A percentile compares a stretch with the other conserved stretches of the same genome.
Conservation (phyloP, 345 rosid genomes). For the Heritiera littoralis region DNA sequence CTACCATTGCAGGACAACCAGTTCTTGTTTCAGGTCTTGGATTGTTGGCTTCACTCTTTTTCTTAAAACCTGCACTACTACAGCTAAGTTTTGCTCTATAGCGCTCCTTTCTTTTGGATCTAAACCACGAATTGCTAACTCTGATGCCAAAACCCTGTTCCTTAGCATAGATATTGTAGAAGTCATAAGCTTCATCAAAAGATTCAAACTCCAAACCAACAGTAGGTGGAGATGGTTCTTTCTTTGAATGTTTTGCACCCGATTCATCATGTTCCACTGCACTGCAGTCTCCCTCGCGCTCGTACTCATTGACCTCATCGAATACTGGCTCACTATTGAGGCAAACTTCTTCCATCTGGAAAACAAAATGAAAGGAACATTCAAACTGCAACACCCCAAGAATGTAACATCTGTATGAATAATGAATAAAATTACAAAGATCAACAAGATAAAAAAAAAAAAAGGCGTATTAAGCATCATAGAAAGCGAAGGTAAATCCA, state of each 20-base stretch:
- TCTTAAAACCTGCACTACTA: conserved; percentile 57
- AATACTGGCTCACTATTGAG: conserved; percentile 50
- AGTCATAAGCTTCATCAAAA: conserved; percentile 49
- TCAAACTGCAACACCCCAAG: background rate
- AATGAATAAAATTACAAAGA: background rate
- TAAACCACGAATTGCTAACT: conserved; percentile 54
- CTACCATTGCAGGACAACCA: conserved; percentile 51
- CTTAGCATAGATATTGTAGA: conserved; percentile 48
- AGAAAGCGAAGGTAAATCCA: background rate
- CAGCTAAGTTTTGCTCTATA: conserved; percentile 59
- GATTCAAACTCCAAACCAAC: conserved; percentile 57
- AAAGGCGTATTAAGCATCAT: background rate
- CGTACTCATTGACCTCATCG: conserved; percentile 42
- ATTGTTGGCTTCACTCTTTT: conserved; percentile 54
- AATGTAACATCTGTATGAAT: background rate
- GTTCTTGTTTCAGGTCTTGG: conserved; percentile 55
- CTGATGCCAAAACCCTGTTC: conserved; percentile 53
- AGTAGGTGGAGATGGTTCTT: conserved; percentile 33
- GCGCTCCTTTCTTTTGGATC: conserved; percentile 46
- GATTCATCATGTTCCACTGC: conserved; percentile 26
- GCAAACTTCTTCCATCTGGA: conserved; percentile 58
- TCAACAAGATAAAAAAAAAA: background rate
- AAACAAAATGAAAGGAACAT: conserved; percentile 12
- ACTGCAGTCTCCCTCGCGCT: conserved; percentile 33
- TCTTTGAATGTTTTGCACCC: conserved; percentile 25